phyloP scores from a whole-genome alignment of 345 rosid species.

The Cardamine occulta region DNA sequence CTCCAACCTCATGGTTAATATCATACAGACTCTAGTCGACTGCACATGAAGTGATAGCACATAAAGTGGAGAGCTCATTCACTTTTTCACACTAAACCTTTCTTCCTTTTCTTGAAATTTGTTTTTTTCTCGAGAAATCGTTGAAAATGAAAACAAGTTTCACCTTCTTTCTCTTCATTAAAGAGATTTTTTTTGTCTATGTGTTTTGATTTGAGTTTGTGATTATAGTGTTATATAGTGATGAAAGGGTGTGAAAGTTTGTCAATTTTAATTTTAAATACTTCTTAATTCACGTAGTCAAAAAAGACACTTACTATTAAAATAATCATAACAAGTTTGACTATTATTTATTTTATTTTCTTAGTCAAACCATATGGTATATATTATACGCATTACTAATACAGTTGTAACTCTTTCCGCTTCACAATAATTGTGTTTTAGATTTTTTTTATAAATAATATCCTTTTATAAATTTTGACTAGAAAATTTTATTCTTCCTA shows the following conservation, averaged over 20 bases:
- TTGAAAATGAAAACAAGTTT: slow-evolving; percentile 44
- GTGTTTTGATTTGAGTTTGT: background rate
- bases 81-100: slow-evolving; percentile 44
- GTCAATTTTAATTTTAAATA: too few species aligned
- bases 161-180: slow-evolving; percentile 46
- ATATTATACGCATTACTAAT: background rate
- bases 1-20: slow-evolving; percentile 29
- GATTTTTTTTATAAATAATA: background rate
- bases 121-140: slow-evolving; percentile 41
- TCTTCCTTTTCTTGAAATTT: slow-evolving; percentile 42
- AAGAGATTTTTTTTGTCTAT: background rate
- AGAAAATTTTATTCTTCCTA: background rate
- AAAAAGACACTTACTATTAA: too few species aligned
- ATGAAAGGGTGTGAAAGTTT: background rate
- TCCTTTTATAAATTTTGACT: background rate
- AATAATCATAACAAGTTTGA: too few species aligned
- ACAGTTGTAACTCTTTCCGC: background rate
- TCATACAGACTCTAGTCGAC: slow-evolving; percentile 5
- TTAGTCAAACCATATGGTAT: background rate
- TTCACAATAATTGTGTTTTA: background rate
- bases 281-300: too few species aligned
- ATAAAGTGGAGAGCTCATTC: slow-evolving; percentile 11
- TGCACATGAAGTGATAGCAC: background rate
- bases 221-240: slow-evolving; percentile 3
- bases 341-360: background rate